A percentile compares a stretch with the other conserved stretches of the same genome.
Evolutionary conservation across 73 alveolate genomes (phyloP).

Genomic region (Paraurostyla sp.): DNA sequence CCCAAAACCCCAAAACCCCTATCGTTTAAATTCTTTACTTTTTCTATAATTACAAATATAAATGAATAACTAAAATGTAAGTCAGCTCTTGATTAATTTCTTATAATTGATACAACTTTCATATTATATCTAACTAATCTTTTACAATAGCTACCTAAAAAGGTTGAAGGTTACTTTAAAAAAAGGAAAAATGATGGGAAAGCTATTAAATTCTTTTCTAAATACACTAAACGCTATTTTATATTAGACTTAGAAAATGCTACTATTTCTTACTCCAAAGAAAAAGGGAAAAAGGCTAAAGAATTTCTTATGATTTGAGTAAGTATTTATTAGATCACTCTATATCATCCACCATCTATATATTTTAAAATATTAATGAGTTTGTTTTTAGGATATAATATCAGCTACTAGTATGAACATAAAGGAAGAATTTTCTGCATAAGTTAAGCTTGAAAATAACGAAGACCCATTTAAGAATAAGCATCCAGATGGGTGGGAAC

Average conservation of each 20-base stretch:
- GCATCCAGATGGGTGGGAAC: constrained; percentile 32
- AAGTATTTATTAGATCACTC: not conserved
- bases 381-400: not conserved
- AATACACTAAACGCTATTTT: constrained; percentile 64
- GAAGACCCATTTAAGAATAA: constrained; percentile 52
- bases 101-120: too few species aligned
- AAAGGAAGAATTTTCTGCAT: not conserved
- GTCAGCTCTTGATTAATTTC: too few species aligned
- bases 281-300: constrained; percentile 52
- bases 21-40: too few species aligned
- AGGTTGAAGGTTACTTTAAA: constrained; percentile 63
- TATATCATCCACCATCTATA: not conserved
- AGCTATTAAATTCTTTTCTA: constrained; percentile 47
- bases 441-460: constrained; percentile 11
- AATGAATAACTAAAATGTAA: too few species aligned
- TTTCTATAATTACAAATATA: too few species aligned
- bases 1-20: too few species aligned
- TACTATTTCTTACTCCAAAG: constrained; percentile 24
- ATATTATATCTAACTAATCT: too few species aligned
- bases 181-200: constrained; percentile 43
- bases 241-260: constrained; percentile 32
- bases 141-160: not conserved
- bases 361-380: not conserved
- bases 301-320: constrained; percentile 13
- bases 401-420: not conserved